These are phyloP conservation scores for Dictyostelium discoideum DNA, from an alignment of 78 protist species.

Conservation along the genomic window DNA sequence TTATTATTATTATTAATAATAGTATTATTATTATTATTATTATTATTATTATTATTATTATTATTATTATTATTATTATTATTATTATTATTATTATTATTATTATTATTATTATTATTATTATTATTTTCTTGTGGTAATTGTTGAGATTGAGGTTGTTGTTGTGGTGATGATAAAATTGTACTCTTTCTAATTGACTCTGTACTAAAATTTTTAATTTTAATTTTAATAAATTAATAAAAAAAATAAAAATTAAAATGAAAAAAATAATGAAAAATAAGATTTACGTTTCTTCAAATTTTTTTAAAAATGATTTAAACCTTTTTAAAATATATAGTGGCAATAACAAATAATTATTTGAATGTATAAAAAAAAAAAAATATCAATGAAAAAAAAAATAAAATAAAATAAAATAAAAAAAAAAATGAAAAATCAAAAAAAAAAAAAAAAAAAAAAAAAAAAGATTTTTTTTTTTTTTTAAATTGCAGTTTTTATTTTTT, in stretches of 20 bases:
- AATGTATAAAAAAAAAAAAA: not conserved
- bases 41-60: too few relatives aligned
- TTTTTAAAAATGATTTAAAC: conserved; percentile 67
- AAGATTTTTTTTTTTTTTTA: not conserved
- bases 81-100: too few relatives aligned
- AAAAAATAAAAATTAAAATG: not conserved
- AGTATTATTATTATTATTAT: too few relatives aligned
- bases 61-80: too few relatives aligned
- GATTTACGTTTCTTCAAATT: conserved; percentile 57
- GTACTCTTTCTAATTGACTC: conserved; percentile 38
- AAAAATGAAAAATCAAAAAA: not conserved
- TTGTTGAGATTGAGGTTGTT: not conserved
- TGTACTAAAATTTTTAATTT: not conserved
- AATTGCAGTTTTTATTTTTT: too few relatives aligned
- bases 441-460: not conserved
- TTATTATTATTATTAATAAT: not conserved
- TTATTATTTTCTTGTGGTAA: not conserved
- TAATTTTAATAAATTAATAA: not conserved
- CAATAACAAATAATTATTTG: not conserved
- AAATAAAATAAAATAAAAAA: not conserved
- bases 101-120: too few relatives aligned
- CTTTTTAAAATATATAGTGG: not conserved
- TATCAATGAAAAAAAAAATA: not conserved
- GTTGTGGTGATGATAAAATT: not conserved
- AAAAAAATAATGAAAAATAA: not conserved